phyloP scores from a whole-genome alignment of 495 filamentous ascomycete species.

The Trichoderma parareesei region DNA sequence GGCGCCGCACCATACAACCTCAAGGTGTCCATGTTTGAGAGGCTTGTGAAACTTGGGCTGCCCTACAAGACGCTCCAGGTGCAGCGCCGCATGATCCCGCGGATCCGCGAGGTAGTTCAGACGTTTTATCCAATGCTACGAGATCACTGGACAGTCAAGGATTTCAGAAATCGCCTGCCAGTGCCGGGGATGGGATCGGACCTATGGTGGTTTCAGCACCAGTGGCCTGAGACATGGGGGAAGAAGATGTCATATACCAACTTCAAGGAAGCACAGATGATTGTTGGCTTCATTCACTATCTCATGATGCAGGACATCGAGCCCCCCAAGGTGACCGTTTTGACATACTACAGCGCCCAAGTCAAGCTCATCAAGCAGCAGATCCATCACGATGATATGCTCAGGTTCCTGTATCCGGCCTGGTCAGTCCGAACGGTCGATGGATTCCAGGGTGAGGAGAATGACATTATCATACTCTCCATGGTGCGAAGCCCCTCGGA shows the following conservation, averaged over 20 bases:
- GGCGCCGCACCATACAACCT: slow-evolving; percentile 62
- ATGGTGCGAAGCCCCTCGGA: slow-evolving; percentile 58
- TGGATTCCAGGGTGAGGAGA: slow-evolving; percentile 92
- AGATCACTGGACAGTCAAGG: slow-evolving; percentile 63
- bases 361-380: slow-evolving; percentile 51
- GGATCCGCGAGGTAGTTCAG: slow-evolving; percentile 53
- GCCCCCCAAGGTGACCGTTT: slow-evolving; percentile 60
- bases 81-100: slow-evolving; percentile 68
- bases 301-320: slow-evolving; percentile 58
- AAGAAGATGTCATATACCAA: slow-evolving; percentile 65
- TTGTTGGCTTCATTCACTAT: slow-evolving; percentile 63
- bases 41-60: slow-evolving; percentile 63
- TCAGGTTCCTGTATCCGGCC: slow-evolving; percentile 32
- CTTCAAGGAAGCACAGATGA: slow-evolving; percentile 66
- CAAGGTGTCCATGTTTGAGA: slow-evolving; percentile 44
- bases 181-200: slow-evolving; percentile 69
- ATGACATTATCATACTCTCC: slow-evolving; percentile 76
- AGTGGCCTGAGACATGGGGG: slow-evolving; percentile 57
- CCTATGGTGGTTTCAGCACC: slow-evolving; percentile 66
- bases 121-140: slow-evolving; percentile 56
- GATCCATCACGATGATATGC: slow-evolving; percentile 27
- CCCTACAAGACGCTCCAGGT: slow-evolving; percentile 51
- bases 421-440: slow-evolving; percentile 55
- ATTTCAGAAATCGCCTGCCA: slow-evolving; percentile 36
- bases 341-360: slow-evolving; percentile 92